Base-by-base conservation (phyloP, 495 filamentous ascomycete genomes). In the Amorphotheca resinae region DNA sequence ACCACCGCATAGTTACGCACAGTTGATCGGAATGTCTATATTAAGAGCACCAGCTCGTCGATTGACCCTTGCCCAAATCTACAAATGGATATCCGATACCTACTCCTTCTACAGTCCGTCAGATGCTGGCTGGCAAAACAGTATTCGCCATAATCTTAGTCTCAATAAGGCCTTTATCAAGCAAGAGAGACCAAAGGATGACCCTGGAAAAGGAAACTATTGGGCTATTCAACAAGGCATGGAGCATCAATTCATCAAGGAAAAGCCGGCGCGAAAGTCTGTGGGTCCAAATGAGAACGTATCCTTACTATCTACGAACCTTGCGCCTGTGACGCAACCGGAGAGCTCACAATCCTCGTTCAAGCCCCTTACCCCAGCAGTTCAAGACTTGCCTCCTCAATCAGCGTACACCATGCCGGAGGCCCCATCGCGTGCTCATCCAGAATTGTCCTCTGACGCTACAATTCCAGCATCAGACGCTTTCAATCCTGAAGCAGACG, bases 201-300 rank as follows among this genome's bases (percentile, higher is more conserved):
- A 98, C 56, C 87, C 88, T 1, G 91, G 91, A 42, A 96, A 96
- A 63, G 91, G 91, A n/a, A 87, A 95, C 61, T 96, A 98, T 62
- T 98, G 91, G 91, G 74, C 76, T 12, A 93, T 98, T 53, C 75
- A 86, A 53, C 70, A 75, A n/a, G 91, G 91, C 0, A 79, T 80
- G 61, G 91, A 98, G 59, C 65, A 76, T 16, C 79, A 87, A 43
- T 95, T 93, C 57, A 68, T 93, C 59, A 89, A 87, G 58, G 83
- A 88, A 51, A 95, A 88, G 63, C 71, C 69, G 14, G 69, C 63
- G 25, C 64, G 66, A 50, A 80, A 73, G 53, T 17, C 38, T 33
- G 45, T 48, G 23, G 46, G 41, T 25, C 46, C 44, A 9, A 49
- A 46, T 45, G 49, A 58, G 23, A 54, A 41, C 25, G 21, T 37